phyloP scores from a whole-genome alignment of 805 yeast species.

The Barnettozyma botsteinii region DNA sequence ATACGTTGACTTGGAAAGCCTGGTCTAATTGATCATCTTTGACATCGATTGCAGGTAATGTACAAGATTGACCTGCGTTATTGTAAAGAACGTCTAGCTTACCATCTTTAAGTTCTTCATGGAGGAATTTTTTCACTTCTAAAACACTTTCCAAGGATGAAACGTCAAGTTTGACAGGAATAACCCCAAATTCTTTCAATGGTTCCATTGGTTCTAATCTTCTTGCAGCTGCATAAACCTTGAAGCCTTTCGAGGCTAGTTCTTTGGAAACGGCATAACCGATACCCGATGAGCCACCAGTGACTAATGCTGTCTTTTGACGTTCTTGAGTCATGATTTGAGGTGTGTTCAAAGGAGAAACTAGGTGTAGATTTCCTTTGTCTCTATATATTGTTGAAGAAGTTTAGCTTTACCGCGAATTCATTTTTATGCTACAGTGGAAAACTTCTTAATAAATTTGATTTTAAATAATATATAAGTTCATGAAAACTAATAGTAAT shows the following conservation, averaged over 20 bases:
- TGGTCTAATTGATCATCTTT: constrained; percentile 45
- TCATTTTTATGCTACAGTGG: neutral
- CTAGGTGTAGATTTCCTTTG: neutral
- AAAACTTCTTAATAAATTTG: neutral
- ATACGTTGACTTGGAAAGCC: constrained; percentile 61
- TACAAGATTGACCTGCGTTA: constrained; percentile 75
- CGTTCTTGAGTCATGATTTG: constrained; percentile 10
- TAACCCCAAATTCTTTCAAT: constrained; percentile 36
- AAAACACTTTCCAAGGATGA: constrained; percentile 42
- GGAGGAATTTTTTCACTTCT: constrained; percentile 38
- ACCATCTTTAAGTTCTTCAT: constrained; percentile 36
- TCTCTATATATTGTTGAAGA: no score
- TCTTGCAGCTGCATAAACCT: constrained; percentile 72
- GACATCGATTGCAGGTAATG: constrained; percentile 65
- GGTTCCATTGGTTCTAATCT: constrained; percentile 55
- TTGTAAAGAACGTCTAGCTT: constrained; percentile 58
- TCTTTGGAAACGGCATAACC: constrained; percentile 46
- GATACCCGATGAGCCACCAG: constrained; percentile 55
- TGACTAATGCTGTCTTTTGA: constrained; percentile 35
- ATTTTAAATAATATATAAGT: constrained; percentile 4
- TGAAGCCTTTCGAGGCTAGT: constrained; percentile 45
- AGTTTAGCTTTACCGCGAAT: no score
- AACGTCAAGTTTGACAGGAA: constrained; percentile 52
- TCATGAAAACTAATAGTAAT: neutral
- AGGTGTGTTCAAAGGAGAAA: neutral